Evolutionary conservation across 2,329 filamentous ascomycete genomes (phyloP).

Genomic region (Aspergillus sp.): DNA sequence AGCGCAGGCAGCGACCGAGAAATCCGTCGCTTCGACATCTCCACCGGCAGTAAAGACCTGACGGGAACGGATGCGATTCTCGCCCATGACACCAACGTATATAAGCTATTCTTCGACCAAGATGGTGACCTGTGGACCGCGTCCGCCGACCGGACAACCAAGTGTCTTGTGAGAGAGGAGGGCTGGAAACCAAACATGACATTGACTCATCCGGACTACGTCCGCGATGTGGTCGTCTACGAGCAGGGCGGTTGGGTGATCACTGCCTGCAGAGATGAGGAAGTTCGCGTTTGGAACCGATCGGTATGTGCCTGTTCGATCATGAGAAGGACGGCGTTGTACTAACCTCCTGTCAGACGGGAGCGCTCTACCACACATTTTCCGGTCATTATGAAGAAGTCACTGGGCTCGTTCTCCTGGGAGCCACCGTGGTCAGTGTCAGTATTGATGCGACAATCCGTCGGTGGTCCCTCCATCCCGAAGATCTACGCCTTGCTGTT

Average conservation of each 20-base stretch:
- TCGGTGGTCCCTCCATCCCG: constrained; percentile 71
- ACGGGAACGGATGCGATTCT: constrained; percentile 64
- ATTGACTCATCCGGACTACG: constrained; percentile 83
- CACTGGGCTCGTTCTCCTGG: constrained; percentile 70
- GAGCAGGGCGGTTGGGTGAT: constrained; percentile 73
- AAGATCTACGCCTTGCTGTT: constrained; percentile 57
- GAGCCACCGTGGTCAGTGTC: constrained; percentile 67
- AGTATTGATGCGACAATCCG: constrained; percentile 88
- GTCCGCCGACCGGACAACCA: constrained; percentile 84
- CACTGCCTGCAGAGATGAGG: constrained; percentile 87
- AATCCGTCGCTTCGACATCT: constrained; percentile 64
- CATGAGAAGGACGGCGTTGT: not conserved
- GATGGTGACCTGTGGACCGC: constrained; percentile 85
- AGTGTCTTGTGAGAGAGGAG: constrained; percentile 69
- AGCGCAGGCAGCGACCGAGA: constrained; percentile 78
- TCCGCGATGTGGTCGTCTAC: constrained; percentile 73
- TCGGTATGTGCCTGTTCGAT: constrained; percentile 36
- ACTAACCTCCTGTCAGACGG: constrained; percentile 51
- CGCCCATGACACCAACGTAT: constrained; percentile 88
- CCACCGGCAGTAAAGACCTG: constrained; percentile 36
- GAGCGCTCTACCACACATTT: constrained; percentile 70
- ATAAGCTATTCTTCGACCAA: constrained; percentile 71
- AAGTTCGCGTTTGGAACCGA: constrained; percentile 85
- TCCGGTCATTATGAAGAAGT: constrained; percentile 92
- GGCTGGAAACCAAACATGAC: constrained; percentile 70